These are phyloP conservation scores for Venturia pyrina DNA, from an alignment of 2,329 filamentous ascomycete genomes.

Conservation along the genomic window DNA sequence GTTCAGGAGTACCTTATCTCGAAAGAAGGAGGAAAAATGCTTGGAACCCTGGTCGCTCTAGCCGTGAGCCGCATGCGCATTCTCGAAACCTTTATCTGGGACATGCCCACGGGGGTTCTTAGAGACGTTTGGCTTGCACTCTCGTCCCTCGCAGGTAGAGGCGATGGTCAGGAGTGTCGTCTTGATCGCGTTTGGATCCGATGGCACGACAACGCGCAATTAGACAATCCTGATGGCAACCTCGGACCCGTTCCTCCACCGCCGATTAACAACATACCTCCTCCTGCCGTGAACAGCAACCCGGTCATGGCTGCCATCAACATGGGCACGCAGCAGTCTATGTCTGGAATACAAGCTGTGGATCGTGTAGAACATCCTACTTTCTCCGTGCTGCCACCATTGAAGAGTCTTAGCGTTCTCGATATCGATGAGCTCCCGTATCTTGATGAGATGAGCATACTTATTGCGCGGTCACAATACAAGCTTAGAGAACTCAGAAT, in stretches of 20 bases:
- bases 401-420: constrained; percentile 66
- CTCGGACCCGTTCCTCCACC: constrained; percentile 27
- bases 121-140: constrained; percentile 74
- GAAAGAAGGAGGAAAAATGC: constrained; percentile 79
- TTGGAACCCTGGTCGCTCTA: constrained; percentile 71
- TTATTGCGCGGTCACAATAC: constrained; percentile 60
- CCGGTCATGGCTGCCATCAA: constrained; percentile 24
- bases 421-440: constrained; percentile 79
- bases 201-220: constrained; percentile 66
- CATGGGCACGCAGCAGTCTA: constrained; percentile 19
- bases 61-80: constrained; percentile 74
- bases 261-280: constrained; percentile 21
- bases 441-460: constrained; percentile 69
- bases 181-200: constrained; percentile 69
- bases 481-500: constrained; percentile 62
- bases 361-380: constrained; percentile 65
- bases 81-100: constrained; percentile 75
- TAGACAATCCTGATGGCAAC: constrained; percentile 30
- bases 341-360: constrained; percentile 23
- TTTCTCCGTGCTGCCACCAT: constrained; percentile 64
- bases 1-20: constrained; percentile 73
- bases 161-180: constrained; percentile 51
- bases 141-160: constrained; percentile 55
- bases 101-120: constrained; percentile 78
- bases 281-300: constrained; percentile 21